Conservation (phyloP, 164 flowering plant genomes). For the Dillenia suffruticosa region DNA sequence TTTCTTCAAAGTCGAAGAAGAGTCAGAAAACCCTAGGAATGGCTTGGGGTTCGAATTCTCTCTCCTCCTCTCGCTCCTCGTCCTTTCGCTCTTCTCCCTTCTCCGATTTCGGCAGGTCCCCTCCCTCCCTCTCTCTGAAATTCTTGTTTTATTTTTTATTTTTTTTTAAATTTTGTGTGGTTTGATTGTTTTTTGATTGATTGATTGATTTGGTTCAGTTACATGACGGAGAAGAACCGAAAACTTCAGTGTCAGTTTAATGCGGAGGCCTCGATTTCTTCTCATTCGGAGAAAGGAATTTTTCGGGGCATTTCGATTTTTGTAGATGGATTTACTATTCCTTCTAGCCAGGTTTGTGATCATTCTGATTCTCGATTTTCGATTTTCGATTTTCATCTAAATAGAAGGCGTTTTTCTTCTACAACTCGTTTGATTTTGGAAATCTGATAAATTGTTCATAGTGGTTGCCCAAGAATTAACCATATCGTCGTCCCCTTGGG, state of each 20-base stretch:
- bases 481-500: too few relatives aligned
- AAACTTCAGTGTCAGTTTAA: constrained; percentile 81
- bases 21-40: constrained; percentile 87
- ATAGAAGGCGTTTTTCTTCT: too few relatives aligned
- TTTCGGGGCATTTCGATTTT: constrained; percentile 84
- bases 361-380: background rate
- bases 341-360: constrained; percentile 76
- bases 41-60: constrained; percentile 88
- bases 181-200: background rate
- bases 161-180: background rate
- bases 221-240: constrained; percentile 79
- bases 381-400: background rate
- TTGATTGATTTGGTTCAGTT: constrained; percentile 35
- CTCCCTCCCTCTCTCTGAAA: background rate
- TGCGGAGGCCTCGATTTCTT: constrained; percentile 61
- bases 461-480: too few relatives aligned
- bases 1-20: constrained; percentile 26
- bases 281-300: constrained; percentile 37
- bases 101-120: constrained; percentile 73
- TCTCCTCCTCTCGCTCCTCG: constrained; percentile 55
- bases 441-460: background rate
- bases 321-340: constrained; percentile 90
- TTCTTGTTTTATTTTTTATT: background rate
- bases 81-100: constrained; percentile 56
- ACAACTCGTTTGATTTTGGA: background rate